These are phyloP conservation scores for Poa pratensis DNA, from an alignment of 176 grass and related monocot genomes.

Conservation along the genomic window DNA sequence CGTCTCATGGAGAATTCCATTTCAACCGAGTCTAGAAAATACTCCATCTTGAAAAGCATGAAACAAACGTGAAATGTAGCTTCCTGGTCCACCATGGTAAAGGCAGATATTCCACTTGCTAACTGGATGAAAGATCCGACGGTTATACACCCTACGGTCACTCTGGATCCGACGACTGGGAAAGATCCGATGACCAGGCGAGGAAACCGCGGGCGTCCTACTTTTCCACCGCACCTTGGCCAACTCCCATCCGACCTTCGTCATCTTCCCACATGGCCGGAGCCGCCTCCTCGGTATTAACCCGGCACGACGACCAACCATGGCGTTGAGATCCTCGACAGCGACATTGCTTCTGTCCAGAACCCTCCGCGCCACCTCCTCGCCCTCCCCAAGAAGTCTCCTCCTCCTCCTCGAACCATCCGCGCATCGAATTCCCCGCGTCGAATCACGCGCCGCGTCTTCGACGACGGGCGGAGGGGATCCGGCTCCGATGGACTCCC, in stretches of 20 bases:
- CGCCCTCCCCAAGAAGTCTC: not conserved
- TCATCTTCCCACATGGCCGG: slow-evolving; percentile 33
- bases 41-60: too few species aligned
- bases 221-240: slow-evolving; percentile 6
- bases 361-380: slow-evolving; percentile 35
- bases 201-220: slow-evolving; percentile 3
- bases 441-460: not conserved
- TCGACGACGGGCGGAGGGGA: slow-evolving; percentile 28
- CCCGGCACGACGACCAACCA: not conserved
- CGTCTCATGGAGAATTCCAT: too few species aligned
- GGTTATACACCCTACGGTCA: not conserved
- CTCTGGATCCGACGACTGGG: not conserved
- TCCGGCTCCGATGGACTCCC: slow-evolving; percentile 51
- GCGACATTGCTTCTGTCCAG: slow-evolving; percentile 43
- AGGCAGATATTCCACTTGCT: too few species aligned
- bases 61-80: too few species aligned
- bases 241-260: not conserved
- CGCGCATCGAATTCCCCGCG: not conserved
- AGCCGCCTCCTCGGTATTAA: not conserved
- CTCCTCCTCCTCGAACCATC: slow-evolving; percentile 36
- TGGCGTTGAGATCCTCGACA: slow-evolving; percentile 29
- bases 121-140: not conserved
- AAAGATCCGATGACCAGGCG: not conserved
- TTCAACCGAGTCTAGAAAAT: too few species aligned
- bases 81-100: too few species aligned